These are phyloP conservation scores for Cinnamomum chago DNA, from an alignment of 164 flowering plant species.

Conservation along the genomic window DNA sequence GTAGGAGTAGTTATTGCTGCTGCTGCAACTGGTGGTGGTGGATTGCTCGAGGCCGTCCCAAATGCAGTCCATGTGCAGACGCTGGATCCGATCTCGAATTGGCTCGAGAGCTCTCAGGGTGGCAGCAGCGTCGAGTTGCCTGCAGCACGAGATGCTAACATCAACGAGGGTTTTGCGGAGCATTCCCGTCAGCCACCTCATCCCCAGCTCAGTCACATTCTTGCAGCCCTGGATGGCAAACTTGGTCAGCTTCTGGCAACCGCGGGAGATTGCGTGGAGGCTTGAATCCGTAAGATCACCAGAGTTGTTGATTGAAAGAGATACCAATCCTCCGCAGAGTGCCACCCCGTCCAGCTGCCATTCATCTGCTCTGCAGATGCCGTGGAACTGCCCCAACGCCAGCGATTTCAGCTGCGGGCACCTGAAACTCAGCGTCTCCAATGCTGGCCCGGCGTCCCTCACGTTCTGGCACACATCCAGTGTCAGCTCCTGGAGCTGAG, in stretches of 20 bases:
- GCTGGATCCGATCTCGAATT: slow-evolving; percentile 43
- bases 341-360: slow-evolving; percentile 73
- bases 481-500: slow-evolving; percentile 54
- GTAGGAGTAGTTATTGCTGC: no score
- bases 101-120: slow-evolving; percentile 68
- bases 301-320: slow-evolving; percentile 56
- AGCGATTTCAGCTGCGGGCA: slow-evolving; percentile 56
- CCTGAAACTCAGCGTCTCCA: slow-evolving; percentile 51
- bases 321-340: slow-evolving; percentile 48
- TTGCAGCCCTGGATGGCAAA: slow-evolving; percentile 76
- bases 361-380: slow-evolving; percentile 52
- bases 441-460: slow-evolving; percentile 44
- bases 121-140: slow-evolving; percentile 48
- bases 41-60: slow-evolving; percentile 42
- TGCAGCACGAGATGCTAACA: slow-evolving; percentile 66
- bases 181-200: slow-evolving; percentile 53
- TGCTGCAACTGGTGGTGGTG: neutral
- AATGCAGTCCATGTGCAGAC: slow-evolving; percentile 76
- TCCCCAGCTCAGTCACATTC: slow-evolving; percentile 54
- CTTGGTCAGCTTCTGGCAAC: slow-evolving; percentile 57
- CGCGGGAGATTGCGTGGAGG: slow-evolving; percentile 62
- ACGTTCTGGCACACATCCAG: slow-evolving; percentile 75
- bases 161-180: slow-evolving; percentile 54
- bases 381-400: slow-evolving; percentile 77
- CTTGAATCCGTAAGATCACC: slow-evolving; percentile 69